Conservation (phyloP, 805 yeast genomes). For the Candida berthetii region DNA sequence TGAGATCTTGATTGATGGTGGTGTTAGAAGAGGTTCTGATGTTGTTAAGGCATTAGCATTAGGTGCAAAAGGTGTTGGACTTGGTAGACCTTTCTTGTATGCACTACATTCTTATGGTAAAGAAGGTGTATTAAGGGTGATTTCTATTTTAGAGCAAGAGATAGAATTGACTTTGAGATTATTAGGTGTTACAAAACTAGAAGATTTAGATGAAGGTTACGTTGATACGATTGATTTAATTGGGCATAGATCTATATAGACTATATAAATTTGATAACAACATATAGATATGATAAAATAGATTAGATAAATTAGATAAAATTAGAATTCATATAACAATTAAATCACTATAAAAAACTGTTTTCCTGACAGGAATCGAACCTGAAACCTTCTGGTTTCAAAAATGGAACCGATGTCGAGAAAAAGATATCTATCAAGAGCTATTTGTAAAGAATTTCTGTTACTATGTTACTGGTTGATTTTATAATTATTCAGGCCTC, state of each 20-base stretch:
- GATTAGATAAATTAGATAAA: no score
- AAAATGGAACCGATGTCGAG: constrained; percentile 34
- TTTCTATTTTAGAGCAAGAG: constrained; percentile 55
- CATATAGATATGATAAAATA: no score
- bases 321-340: no score
- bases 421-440: no score
- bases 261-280: no score
- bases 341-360: no score
- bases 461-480: no score
- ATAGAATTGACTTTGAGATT: constrained; percentile 60
- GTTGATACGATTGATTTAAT: constrained; percentile 24
- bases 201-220: constrained; percentile 35
- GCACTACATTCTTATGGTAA: constrained; percentile 81
- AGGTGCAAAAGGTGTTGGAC: constrained; percentile 72
- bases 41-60: constrained; percentile 69
- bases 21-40: constrained; percentile 72
- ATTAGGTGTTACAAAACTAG: constrained; percentile 49
- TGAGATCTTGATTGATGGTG: constrained; percentile 71
- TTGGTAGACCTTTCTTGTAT: constrained; percentile 72
- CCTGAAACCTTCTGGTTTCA: constrained; percentile 4
- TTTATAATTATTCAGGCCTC: no score
- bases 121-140: constrained; percentile 61
- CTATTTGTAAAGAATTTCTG: no score
- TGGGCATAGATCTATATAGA: constrained; percentile 1
- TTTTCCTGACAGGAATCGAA: constrained; percentile 1